Base-by-base conservation (phyloP, 495 filamentous ascomycete genomes). In the Aspergillus baeticus region DNA sequence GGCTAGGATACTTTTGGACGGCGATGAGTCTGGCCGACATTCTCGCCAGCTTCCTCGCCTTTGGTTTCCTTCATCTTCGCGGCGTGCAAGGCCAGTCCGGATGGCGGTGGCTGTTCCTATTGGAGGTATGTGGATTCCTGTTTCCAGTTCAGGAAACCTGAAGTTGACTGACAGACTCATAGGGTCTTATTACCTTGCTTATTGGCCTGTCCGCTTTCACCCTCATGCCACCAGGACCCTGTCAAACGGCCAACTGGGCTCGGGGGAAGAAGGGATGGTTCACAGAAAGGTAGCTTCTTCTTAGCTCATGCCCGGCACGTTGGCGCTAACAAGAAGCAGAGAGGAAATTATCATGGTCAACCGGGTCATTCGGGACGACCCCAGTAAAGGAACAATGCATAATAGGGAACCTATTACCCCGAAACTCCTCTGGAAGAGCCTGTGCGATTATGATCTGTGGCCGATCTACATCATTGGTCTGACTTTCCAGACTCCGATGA, bases 351-450 rank as follows among this genome's bases (percentile, higher is more conserved):
- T 87, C 55, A 64, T 86, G 5, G 83, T 85, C 35, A 87, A 87
- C 61, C 76, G 84, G 0, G 69, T 87, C 14, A 68, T 87, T 5
- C 80, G 85, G 20, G 84, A 87, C 43, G 84, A 87, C 59, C 84
- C 84, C 14, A 77, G 74, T 48, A 88, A 87, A 63, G 83, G 81
- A 56, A 62, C 45, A 51, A 85, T 84, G 81, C 78, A 85, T 65
- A 86, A 84, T 58, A 72, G 75, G 6, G 70, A 83, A 60, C 72
- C 73, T 5, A 74, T 85, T 21, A 75, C 69, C 2, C 74, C 67
- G 0, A 43, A 31, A 6, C 59, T 66, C 11, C 63, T 85, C 33
- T 78, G 71, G 58, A 77, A 78, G 38, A 66, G 71, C 3, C 45
- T 81, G 35, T 64, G 65, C 15, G 80, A 85, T 56, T 83, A 71